phyloP scores from a whole-genome alignment of 768 basidiomycete species.

The Grammothele lineata region DNA sequence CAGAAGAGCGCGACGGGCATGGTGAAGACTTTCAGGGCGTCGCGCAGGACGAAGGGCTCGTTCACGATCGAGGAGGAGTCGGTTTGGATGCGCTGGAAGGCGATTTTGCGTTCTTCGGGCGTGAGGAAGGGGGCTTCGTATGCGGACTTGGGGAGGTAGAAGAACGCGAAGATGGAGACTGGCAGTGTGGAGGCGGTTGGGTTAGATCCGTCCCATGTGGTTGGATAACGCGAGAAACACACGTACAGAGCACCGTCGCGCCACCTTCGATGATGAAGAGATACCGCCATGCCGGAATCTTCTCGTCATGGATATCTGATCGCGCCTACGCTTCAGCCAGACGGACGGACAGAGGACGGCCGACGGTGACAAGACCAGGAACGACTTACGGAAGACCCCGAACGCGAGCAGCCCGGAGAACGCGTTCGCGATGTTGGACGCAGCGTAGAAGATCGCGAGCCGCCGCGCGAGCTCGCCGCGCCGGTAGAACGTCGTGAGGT shows the following conservation, averaged over 20 bases:
- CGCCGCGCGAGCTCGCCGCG: constrained; percentile 23
- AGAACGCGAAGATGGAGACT: constrained; percentile 1
- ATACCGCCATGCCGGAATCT: background rate
- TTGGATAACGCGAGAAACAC: background rate
- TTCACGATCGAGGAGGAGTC: constrained; percentile 4
- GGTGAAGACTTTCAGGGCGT: background rate
- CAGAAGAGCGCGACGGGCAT: constrained; percentile 1
- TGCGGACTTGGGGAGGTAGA: constrained; percentile 2
- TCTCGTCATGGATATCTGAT: constrained; percentile 1
- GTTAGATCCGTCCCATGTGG: too few relatives aligned
- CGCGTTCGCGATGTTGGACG: constrained; percentile 18
- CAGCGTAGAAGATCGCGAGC: constrained; percentile 26
- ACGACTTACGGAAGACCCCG: constrained; percentile 2
- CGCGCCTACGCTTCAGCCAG: background rate
- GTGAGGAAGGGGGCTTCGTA: background rate
- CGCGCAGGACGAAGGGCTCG: constrained; percentile 1
- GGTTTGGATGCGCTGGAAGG: constrained; percentile 3
- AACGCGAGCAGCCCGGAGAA: constrained; percentile 4
- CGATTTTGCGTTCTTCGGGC: constrained; percentile 2
- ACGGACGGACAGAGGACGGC: background rate
- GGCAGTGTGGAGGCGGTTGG: too few relatives aligned
- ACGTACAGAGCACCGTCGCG: constrained; percentile 1
- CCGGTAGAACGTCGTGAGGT: constrained; percentile 41
- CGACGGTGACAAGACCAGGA: background rate
- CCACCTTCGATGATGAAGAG: constrained; percentile 1